Base-by-base conservation (phyloP, 1,284 basidiomycete genomes). In the Neolentinus lepideus region DNA sequence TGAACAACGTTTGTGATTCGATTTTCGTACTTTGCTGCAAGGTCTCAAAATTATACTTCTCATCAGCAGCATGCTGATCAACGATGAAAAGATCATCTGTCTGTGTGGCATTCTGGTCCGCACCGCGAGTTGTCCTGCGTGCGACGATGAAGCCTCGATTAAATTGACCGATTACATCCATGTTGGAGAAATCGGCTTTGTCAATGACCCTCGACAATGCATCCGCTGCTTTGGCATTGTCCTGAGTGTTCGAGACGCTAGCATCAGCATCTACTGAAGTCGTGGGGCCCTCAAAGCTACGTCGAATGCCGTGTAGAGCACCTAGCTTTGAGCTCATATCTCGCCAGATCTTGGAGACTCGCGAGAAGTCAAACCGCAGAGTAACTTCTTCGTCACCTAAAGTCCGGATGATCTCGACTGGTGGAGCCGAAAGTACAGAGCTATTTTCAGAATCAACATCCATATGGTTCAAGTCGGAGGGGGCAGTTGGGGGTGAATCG, bases 21-120 rank as follows among this genome's bases (percentile, higher is more conserved):
- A 99, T 95, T 56, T 79, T 81, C 2, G 94, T 97, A 25, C 87
- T 91, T 58, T 81, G 78, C 69, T 98, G 96, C 57, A 99, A 71
- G 2, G 83, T 90, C 75, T 99, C 96, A 67, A 98, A 99, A 67
- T 98, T 99, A 74, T 89, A 98, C 75, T 99, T 99, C 71, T 99
- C 97, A 69, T 99, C 96, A 16, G 88, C 82, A 6, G 88, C 88
- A 63, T 91, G 92, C 64, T 92, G 90, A 64, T 95, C 94, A 22
- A 98, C 81, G 61, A 99, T 95, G 71, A 98, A 98, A 50, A 99
- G 73, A 64, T 97, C 94, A 64, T 96, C 93, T 68, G 83, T 75
- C 21, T 52, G 56, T 24, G 29, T 60, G 22, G 38, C 60, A 36
- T 54, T 56, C 1, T 62, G 62, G 2, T 36, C 54, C 21, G 22